Evolutionary conservation across 768 basidiomycete genomes (phyloP), one percentile per base, ranked within the genome.

Genomic region (Boletus patriciae): DNA sequence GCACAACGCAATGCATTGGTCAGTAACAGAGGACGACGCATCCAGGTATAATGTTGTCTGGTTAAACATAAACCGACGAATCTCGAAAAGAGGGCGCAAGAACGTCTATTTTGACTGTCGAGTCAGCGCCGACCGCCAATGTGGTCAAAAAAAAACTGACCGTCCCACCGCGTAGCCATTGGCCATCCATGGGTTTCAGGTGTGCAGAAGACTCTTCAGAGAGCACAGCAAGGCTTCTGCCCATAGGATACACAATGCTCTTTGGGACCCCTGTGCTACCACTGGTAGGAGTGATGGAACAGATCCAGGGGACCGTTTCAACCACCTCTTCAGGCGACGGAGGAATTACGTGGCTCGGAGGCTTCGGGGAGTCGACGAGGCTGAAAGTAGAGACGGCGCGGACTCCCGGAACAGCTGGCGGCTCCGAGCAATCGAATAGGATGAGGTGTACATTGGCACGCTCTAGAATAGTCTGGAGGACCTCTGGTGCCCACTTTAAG

Each of bases 51-150:
- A 27, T 4, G 67, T 70, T 5, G 70, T 70, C 12, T 66, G 67
- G 47, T 71, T 70, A 59, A 71, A 70, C 69, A 70, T 70, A 54
- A 70, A 70, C 8, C 67, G 69, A 43, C 69, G 65, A 19, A 69
- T 69, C 52, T 70, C 69, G 34, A 70, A 70, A 16, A 70, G 62
- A 1, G 69, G 69, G 40, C 69, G 67, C 54, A 71, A 50, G 52
- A 70, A 70, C 3, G 69, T 70, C 68, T 70, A 29, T 51, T 43
- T 27, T 4, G 10, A 21, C 31, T 2, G n/a, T 13, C 16, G 15
- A 23, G 7, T 65, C 23, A 64, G 43, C 15, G 29, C 11, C n/a
- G n/a, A n/a, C n/a, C n/a, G n/a, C 18, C n/a, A n/a, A 11, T 36
- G 36, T 6, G 2, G 10, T 23, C 0, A 4, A 15, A 4, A 15